Evolutionary conservation across 2,329 filamentous ascomycete species (phyloP), one percentile per base, ranked within the genome.

Genomic region (Penicillium digitatum): DNA sequence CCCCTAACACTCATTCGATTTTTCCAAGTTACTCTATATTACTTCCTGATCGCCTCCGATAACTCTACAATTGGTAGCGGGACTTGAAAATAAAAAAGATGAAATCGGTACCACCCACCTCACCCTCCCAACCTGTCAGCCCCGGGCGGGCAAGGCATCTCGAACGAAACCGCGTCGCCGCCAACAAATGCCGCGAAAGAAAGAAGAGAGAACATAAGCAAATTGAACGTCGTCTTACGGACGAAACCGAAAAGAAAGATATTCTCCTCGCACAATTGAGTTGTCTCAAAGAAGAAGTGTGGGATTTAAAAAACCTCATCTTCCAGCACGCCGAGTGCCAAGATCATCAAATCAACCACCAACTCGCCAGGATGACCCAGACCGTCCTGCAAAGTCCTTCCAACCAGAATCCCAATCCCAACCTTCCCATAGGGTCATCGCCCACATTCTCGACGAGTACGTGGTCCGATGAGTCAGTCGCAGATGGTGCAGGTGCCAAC

Each of bases 121-220:
- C 42, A 18, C 3, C 18, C 29, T 22, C 51, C 18, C 24, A 29
- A 14, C 8, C 27, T 20, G 22, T 53, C 9, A 53, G 29, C 37
- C 51, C 51, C 29, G 37, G 47, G 45, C 51, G 50, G 6, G 58
- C 62, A 10, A 59, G 44, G 32, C 62, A 65, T 37, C 60, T 65
- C 34, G 62, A 65, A 53, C 57, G 63, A 31, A 65, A 65, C 48
- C 61, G 62, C 18, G 51, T 65, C 38, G 62, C 62, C 24, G 62
- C 62, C 20, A 65, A 60, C 51, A 65, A 65, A 48, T 65, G 62
- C 39, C 59, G 63, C 12, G 32, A 52, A 14, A 59, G 62, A 38
- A 64, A 62, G 34, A 66, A 66, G 55, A 22, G 53, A 6, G 58
- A 64, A 46, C 57, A 65, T 29, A 50, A 62, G 11, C 42, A 56